Conservation (phyloP, 352 stramenopile genomes). For the Peronospora destructor region DNA sequence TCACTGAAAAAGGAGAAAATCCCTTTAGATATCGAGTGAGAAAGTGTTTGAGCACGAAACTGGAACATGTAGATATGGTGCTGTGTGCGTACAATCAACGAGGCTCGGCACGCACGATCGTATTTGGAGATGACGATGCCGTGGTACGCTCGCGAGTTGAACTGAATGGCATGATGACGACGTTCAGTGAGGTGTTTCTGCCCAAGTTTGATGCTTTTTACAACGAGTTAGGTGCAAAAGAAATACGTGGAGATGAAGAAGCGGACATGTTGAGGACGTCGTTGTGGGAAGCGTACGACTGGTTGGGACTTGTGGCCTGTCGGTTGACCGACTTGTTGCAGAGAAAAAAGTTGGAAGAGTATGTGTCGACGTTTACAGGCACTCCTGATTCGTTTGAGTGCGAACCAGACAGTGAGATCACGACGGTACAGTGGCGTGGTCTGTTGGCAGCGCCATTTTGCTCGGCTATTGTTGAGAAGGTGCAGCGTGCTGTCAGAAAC, state of each 20-base stretch:
- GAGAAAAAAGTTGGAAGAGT: conserved; percentile 51
- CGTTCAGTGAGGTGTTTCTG: conserved; percentile 43
- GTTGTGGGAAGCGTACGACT: conserved; percentile 60
- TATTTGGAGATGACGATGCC: conserved; percentile 64
- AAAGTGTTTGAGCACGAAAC: conserved; percentile 36
- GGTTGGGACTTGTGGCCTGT: conserved; percentile 66
- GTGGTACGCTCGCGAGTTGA: conserved; percentile 57
- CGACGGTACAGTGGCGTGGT: conserved; percentile 66
- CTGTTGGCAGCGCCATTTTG: conserved; percentile 57
- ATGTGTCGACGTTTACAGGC: conserved; percentile 70
- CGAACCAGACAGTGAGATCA: conserved; percentile 30
- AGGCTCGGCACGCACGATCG: conserved; percentile 51
- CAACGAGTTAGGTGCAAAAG: conserved; percentile 8
- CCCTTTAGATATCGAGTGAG: conserved; percentile 36
- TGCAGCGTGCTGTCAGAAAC: conserved; percentile 38
- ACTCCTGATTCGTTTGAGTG: conserved; percentile 34
- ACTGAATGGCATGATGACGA: conserved; percentile 40
- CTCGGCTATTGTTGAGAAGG: conserved; percentile 43
- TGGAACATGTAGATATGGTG: conserved; percentile 61
- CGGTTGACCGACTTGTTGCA: conserved; percentile 49
- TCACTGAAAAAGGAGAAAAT: conserved; percentile 18
- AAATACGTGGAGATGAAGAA: conserved; percentile 9
- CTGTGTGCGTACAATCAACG: conserved; percentile 66
- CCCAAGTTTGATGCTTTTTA: conserved; percentile 51
- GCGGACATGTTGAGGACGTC: conserved; percentile 27